Evolutionary conservation across 768 basidiomycete species (phyloP).

Genomic region (Lactarius trivialis): DNA sequence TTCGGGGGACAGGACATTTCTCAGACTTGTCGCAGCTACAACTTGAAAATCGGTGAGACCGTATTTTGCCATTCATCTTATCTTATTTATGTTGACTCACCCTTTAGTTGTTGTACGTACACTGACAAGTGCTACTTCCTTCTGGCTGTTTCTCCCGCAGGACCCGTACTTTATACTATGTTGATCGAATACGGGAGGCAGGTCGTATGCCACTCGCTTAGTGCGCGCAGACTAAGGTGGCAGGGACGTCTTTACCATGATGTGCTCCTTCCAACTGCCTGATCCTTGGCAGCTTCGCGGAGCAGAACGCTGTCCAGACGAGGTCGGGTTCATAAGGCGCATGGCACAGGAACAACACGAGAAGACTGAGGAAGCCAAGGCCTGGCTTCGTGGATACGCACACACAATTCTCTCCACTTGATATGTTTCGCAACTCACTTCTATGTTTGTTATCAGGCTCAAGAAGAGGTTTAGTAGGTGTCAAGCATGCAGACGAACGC

Average conservation of each 20-base stretch:
- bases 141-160: conserved; percentile 62
- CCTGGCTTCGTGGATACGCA: conserved; percentile 28
- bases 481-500: conserved; percentile 48
- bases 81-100: conserved; percentile 25
- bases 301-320: conserved; percentile 46
- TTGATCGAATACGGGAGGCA: conserved; percentile 71
- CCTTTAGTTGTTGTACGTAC: neutral
- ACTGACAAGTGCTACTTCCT: conserved; percentile 71
- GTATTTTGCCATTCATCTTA: conserved; percentile 62
- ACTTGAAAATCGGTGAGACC: conserved; percentile 64
- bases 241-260: conserved; percentile 46
- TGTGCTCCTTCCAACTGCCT: conserved; percentile 76
- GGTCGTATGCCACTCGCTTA: conserved; percentile 59
- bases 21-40: conserved; percentile 78
- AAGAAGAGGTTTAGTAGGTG: conserved; percentile 57
- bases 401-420: neutral
- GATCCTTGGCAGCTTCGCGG: conserved; percentile 67
- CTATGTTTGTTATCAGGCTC: conserved; percentile 41
- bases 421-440: neutral
- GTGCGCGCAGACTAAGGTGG: conserved; percentile 43
- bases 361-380: conserved; percentile 31
- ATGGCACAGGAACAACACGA: conserved; percentile 33
- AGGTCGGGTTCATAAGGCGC: conserved; percentile 26
- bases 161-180: conserved; percentile 73
- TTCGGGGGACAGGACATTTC: conserved; percentile 88